Evolutionary conservation across 371 early-diverging fungal genomes (phyloP).

Genomic region (Mucor velutinosus): DNA sequence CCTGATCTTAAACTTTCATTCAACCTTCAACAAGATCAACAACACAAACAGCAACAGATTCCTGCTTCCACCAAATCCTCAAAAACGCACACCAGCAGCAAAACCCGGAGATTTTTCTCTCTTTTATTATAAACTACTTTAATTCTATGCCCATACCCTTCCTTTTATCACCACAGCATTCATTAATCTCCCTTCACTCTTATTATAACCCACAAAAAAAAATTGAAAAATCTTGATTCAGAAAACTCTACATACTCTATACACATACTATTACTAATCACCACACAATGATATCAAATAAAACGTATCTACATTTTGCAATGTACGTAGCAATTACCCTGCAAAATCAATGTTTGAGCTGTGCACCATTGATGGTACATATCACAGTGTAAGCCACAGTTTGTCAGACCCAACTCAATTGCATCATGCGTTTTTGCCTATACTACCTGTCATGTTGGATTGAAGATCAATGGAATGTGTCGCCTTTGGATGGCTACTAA

Average conservation of each 20-base stretch:
- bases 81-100: constrained; percentile 21
- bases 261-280: background rate
- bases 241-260: background rate
- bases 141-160: constrained; percentile 12
- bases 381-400: no score
- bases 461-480: no score
- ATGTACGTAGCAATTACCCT: background rate
- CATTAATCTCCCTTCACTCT: background rate
- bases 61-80: constrained; percentile 19
- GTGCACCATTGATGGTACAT: no score
- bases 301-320: background rate
- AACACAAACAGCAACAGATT: background rate
- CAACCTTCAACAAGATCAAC: constrained; percentile 11
- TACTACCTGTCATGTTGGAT: background rate
- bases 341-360: background rate
- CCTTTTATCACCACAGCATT: background rate
- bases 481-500: no score
- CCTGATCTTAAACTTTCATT: constrained; percentile 33
- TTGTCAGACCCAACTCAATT: background rate
- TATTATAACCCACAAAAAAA: background rate
- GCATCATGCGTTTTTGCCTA: background rate
- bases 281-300: background rate
- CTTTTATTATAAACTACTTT: constrained; percentile 22
- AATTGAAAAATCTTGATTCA: background rate
- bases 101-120: constrained; percentile 36